phyloP scores from a whole-genome alignment of 495 filamentous ascomycete genomes.

The Hyaloscypha bicolor region DNA sequence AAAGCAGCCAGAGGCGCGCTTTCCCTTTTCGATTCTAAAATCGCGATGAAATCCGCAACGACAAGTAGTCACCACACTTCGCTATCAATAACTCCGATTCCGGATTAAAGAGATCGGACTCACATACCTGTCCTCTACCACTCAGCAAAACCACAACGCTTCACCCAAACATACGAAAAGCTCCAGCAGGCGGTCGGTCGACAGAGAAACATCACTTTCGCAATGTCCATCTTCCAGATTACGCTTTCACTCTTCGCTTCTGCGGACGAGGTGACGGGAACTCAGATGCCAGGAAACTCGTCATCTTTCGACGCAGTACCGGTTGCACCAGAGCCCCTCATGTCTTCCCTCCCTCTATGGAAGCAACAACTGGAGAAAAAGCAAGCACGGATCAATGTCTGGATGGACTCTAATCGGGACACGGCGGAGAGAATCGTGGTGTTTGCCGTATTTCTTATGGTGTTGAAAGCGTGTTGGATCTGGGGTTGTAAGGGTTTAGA shows the following conservation, averaged over 20 bases:
- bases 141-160: neutral
- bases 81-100: neutral
- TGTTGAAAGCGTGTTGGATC: slow-evolving; percentile 1
- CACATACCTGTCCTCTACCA: neutral
- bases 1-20: neutral
- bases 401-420: neutral
- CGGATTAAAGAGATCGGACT: neutral
- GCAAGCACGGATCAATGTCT: neutral
- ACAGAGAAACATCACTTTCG: neutral
- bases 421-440: neutral
- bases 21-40: neutral
- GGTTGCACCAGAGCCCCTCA: neutral
- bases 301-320: neutral
- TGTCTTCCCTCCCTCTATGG: neutral
- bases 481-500: neutral
- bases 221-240: neutral
- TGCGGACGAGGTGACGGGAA: neutral
- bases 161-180: neutral
- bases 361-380: neutral
- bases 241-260: neutral
- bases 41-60: neutral
- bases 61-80: neutral
- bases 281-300: neutral
- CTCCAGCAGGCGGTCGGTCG: neutral
- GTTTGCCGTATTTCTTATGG: neutral